Evolutionary conservation across 2,329 filamentous ascomycete species (phyloP), one percentile per base, ranked within the genome.

Genomic region (Sclerotinia subarctica): DNA sequence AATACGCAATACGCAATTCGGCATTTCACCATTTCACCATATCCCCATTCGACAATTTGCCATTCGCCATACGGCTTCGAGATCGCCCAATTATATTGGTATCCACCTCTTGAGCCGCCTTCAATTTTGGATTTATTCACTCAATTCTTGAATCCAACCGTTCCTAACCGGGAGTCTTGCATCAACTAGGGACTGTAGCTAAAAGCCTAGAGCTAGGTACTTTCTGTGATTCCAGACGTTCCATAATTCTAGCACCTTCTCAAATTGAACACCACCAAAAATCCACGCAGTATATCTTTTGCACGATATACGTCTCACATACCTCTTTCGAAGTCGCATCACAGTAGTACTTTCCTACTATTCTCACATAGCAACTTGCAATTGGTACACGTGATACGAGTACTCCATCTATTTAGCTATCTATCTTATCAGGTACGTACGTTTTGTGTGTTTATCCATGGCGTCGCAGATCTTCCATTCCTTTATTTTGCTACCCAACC

Each of bases 91-190:
- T 66, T 38, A 32, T 21, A 47, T 7, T 58, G 24, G 29, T 49
- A 58, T 29, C 52, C 54, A 59, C 63, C 21, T 47, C 63, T 58
- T 66, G 53, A 44, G 51, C 59, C 59, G 59, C 46, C 46, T 51
- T 21, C 46, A 26, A 38, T 42, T 42, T 42, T 17, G 38, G 13
- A 42, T 17, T 42, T 42, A 57, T 51, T 63, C 59, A 63, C n/a
- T 51, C n/a, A 26, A 51, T 38, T 49, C 3, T 38, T 19, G 26
- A 63, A 51, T 38, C 46, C 46, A 63, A 63, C 59, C 59, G 59
- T 63, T 63, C 46, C 59, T 63, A 63, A 17, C 59, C 47, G 51
- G n/a, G 13, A 42, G 15, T 15, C 29, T 42, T 15, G 4, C 60
- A 42, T 56, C 21, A 19, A 52, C 11, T 42, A 42, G 38, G 38